Base-by-base conservation (phyloP, 2,329 filamentous ascomycete genomes). In the Scytalidium sp. region DNA sequence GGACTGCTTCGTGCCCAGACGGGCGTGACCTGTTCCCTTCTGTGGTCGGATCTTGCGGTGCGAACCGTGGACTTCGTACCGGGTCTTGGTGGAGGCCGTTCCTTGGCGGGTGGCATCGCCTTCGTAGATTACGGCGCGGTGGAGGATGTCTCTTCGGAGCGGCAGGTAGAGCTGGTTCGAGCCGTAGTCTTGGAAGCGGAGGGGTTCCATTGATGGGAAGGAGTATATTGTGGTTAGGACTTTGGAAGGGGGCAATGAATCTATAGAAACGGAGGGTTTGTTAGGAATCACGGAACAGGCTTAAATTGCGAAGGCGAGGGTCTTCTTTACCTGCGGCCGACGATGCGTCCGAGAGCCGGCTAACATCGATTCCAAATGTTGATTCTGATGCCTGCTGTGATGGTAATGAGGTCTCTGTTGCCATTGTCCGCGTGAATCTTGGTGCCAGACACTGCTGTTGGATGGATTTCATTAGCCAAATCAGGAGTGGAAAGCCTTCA, bases 61-160 rank as follows among this genome's bases (percentile, higher is more conserved):
- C 50, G 90, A 94, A 54, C 93, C 94, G 63, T 85, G 83, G 20
- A 99, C 86, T 54, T 97, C 90, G 64, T 72, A 83, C 52, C 93
- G 83, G 62, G 83, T 94, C 75, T 95, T 95, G 55, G 83, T 83
- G 59, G 76, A 86, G 42, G 92, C 94, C 2, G 90, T 95, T 56
- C 94, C 94, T 68, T 91, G 87, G 23, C 94, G 86, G 49, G 90
- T 88, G 64, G 78, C 82, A 74, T 97, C 93, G 59, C 89, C 94
- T 74, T 99, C 94, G 76, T 87, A 97, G 60, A 96, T 74, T 51
- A 99, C 83, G 51, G 94, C 94, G 56, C 90, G 84, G 74, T 99
- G 93, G 47, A 99, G 84, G 57, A 99, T 84, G 69, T 99, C 94
- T 67, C 87, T 85, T 52, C 94, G 88, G 43, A 96, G 79, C 2